Conservation (phyloP, 352 stramenopile genomes). For the Pythium brassicae region DNA sequence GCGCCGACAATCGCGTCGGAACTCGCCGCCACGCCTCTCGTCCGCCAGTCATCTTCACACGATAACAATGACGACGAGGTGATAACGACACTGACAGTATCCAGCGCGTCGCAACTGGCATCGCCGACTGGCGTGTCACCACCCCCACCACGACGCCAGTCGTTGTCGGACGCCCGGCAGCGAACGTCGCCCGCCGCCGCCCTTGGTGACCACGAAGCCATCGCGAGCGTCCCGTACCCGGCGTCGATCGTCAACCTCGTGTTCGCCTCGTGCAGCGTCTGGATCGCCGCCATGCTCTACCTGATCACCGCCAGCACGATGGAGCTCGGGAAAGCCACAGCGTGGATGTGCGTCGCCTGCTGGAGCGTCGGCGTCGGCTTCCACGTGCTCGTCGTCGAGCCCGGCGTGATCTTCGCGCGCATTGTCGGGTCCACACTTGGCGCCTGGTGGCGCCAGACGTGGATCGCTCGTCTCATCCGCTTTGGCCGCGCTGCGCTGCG, state of each 20-base stretch:
- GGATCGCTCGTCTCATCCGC: conserved; percentile 33
- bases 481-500: conserved; percentile 42
- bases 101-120: conserved; percentile 9
- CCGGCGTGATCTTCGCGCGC: conserved; percentile 35
- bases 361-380: conserved; percentile 42
- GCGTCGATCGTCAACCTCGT: conserved; percentile 57
- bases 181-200: neutral
- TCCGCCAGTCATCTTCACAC: neutral
- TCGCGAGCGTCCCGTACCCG: conserved; percentile 51
- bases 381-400: conserved; percentile 50
- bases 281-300: conserved; percentile 37
- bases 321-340: conserved; percentile 36
- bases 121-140: neutral
- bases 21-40: conserved; percentile 22
- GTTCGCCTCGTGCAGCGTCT: conserved; percentile 37
- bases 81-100: neutral
- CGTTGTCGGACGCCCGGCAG: conserved; percentile 6
- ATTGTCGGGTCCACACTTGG: conserved; percentile 49
- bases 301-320: conserved; percentile 40
- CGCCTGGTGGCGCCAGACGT: conserved; percentile 52
- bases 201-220: conserved; percentile 4
- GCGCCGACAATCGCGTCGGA: conserved; percentile 41
- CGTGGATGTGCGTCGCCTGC: conserved; percentile 47
- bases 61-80: too few relatives aligned
- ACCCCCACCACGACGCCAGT: neutral